A percentile compares a stretch with the other conserved stretches of the same genome.
These are phyloP conservation scores for Coemansia sp. DNA, from an alignment of 192 early-diverging fungal species.

Conservation along the genomic window DNA sequence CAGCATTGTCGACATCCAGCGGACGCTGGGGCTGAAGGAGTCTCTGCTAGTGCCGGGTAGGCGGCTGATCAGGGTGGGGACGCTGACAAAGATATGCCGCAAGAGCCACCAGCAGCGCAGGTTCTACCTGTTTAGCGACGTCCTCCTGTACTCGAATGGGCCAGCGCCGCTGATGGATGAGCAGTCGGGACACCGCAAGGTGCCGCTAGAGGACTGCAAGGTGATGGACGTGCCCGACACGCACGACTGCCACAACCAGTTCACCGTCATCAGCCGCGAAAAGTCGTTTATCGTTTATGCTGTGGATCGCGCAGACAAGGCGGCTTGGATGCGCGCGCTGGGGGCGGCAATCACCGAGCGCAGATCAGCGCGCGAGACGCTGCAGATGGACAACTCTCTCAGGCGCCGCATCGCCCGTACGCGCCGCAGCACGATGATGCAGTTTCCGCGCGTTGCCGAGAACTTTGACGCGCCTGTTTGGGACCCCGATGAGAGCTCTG, in stretches of 20 bases:
- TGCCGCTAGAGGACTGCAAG: slow-evolving; percentile 62
- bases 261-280: slow-evolving; percentile 77
- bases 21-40: slow-evolving; percentile 66
- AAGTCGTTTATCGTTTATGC: slow-evolving; percentile 81
- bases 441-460: slow-evolving; percentile 62
- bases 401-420: slow-evolving; percentile 47
- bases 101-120: slow-evolving; percentile 68
- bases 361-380: slow-evolving; percentile 59
- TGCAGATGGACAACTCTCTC: slow-evolving; percentile 58
- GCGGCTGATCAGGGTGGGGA: slow-evolving; percentile 62
- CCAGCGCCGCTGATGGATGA: slow-evolving; percentile 60
- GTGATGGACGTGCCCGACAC: slow-evolving; percentile 58
- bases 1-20: slow-evolving; percentile 70
- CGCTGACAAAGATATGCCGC: slow-evolving; percentile 74
- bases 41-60: slow-evolving; percentile 71
- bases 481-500: slow-evolving; percentile 71
- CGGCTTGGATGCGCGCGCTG: slow-evolving; percentile 67
- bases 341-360: slow-evolving; percentile 58
- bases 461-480: slow-evolving; percentile 70
- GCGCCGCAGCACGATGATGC: slow-evolving; percentile 54
- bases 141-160: slow-evolving; percentile 71
- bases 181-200: slow-evolving; percentile 68
- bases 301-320: slow-evolving; percentile 55
- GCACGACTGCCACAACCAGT: slow-evolving; percentile 61
- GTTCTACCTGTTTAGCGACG: slow-evolving; percentile 78